These are phyloP conservation scores for Agrostemma githago DNA, from an alignment of 148 eudicot genomes.

Conservation along the genomic window DNA sequence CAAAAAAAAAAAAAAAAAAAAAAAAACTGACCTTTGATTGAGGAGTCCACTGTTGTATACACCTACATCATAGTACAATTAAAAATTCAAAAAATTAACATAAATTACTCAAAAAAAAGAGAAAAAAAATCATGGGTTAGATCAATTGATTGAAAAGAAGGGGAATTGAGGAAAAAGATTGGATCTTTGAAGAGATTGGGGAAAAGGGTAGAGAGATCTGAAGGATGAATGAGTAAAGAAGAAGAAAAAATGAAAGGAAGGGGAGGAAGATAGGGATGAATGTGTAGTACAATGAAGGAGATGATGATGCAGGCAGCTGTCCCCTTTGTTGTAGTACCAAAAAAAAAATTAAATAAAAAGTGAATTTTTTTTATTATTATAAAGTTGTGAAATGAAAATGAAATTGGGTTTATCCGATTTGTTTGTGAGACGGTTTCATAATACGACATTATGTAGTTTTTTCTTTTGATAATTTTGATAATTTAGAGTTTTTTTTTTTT, in stretches of 20 bases:
- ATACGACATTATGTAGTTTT: no score
- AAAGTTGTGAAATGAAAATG: no score
- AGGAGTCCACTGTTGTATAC: background rate
- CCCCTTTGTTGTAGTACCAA: background rate
- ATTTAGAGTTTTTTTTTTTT: no score
- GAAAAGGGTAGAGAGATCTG: background rate
- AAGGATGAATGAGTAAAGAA: background rate
- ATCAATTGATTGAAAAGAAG: background rate
- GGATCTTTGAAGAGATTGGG: background rate
- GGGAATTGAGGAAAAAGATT: background rate
- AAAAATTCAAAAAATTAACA: background rate
- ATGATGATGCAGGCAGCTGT: background rate
- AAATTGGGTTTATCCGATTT: no score
- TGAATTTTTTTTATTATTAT: background rate
- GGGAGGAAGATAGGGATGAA: background rate
- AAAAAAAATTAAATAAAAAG: background rate
- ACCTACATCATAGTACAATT: background rate
- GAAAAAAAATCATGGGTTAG: background rate
- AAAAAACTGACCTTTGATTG: conserved; percentile 17
- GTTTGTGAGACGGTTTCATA: no score
- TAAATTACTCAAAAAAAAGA: background rate
- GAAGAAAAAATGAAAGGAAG: background rate
- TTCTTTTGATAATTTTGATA: no score
- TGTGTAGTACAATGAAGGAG: background rate
- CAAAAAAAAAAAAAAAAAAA: background rate